These are phyloP conservation scores for Aspergillus indologenus DNA, from an alignment of 495 filamentous ascomycete genomes.

Conservation along the genomic window DNA sequence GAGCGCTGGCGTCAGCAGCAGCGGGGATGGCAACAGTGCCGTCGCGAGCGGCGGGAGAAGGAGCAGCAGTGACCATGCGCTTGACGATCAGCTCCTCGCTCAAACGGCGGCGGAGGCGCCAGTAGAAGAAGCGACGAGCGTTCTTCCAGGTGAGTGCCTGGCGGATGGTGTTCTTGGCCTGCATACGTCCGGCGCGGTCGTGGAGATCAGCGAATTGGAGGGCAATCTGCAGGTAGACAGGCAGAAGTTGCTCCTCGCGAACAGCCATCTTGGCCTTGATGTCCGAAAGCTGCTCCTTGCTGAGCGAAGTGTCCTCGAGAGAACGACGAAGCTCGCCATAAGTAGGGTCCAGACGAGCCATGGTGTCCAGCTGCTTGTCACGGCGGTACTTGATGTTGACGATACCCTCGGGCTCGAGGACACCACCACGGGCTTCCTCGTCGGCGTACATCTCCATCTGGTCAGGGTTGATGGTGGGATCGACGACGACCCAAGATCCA, in stretches of 20 bases:
- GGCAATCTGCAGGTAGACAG: slow-evolving; percentile 89
- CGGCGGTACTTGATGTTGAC: slow-evolving; percentile 97
- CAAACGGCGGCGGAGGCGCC: slow-evolving; percentile 93
- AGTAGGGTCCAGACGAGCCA: slow-evolving; percentile 85
- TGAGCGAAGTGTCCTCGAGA: slow-evolving; percentile 62
- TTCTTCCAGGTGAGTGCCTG: slow-evolving; percentile 79
- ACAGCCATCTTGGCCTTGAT: slow-evolving; percentile 84
- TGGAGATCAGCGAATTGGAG: slow-evolving; percentile 96
- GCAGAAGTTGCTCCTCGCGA: slow-evolving; percentile 84
- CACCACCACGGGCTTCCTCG: slow-evolving; percentile 91
- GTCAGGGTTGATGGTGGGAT: slow-evolving; percentile 94
- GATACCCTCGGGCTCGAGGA: slow-evolving; percentile 97
- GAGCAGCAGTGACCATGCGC: slow-evolving; percentile 64
- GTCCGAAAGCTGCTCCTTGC: slow-evolving; percentile 65
- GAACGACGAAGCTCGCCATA: slow-evolving; percentile 81
- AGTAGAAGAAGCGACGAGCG: slow-evolving; percentile 98
- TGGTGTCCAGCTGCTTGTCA: slow-evolving; percentile 96
- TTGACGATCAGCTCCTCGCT: slow-evolving; percentile 96
- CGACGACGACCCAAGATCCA: slow-evolving; percentile 98
- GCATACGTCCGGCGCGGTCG: slow-evolving; percentile 95
- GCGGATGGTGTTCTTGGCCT: slow-evolving; percentile 93
- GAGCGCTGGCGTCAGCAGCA: slow-evolving; percentile 17
- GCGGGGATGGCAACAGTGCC: slow-evolving; percentile 35
- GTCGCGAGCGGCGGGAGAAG: slow-evolving; percentile 27
- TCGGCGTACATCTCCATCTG: slow-evolving; percentile 99